Percentiles rank a stretch among this genome's conserved stretches.
Conservation (phyloP, 148 eudicot genomes). For the Dianthus caryophyllus region DNA sequence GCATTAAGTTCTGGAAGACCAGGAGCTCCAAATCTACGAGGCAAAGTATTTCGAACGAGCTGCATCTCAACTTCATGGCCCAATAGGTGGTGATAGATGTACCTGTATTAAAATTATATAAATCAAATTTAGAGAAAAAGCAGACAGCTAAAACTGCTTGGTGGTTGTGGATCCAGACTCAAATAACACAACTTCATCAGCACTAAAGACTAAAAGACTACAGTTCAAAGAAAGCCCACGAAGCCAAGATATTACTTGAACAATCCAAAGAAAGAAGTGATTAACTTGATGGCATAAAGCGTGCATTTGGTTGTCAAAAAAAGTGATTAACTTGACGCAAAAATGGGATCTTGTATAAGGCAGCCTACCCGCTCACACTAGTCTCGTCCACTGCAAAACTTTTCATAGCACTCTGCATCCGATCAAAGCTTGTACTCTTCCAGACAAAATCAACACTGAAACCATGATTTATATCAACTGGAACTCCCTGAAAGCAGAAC, state of each 20-base stretch:
- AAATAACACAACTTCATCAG: background rate
- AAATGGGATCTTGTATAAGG: too few relatives aligned
- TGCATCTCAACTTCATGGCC: slow-evolving; percentile 99
- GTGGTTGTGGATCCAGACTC: background rate
- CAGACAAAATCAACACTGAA: slow-evolving; percentile 99
- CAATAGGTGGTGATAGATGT: slow-evolving; percentile 89
- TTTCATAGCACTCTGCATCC: slow-evolving; percentile 99
- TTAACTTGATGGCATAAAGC: background rate
- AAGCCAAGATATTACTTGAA: background rate
- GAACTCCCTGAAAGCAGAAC: slow-evolving; percentile 66
- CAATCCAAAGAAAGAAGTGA: background rate
- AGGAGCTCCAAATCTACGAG: slow-evolving; percentile 98
- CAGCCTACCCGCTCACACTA: slow-evolving; percentile 97
- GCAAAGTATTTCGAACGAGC: slow-evolving; percentile 92
- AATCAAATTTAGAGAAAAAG: background rate
- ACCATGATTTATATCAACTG: slow-evolving; percentile 88
- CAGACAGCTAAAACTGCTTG: background rate
- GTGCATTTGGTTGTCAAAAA: too few relatives aligned
- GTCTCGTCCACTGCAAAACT: slow-evolving; percentile 98
- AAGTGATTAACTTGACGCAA: too few relatives aligned
- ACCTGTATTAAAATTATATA: slow-evolving; percentile 33
- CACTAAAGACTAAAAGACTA: background rate
- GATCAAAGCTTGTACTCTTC: slow-evolving; percentile 99
- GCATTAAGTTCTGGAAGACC: slow-evolving; percentile 99
- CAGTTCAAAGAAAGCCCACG: background rate